Conservation (phyloP, 768 basidiomycete species). For the Suillus tomentosus region DNA sequence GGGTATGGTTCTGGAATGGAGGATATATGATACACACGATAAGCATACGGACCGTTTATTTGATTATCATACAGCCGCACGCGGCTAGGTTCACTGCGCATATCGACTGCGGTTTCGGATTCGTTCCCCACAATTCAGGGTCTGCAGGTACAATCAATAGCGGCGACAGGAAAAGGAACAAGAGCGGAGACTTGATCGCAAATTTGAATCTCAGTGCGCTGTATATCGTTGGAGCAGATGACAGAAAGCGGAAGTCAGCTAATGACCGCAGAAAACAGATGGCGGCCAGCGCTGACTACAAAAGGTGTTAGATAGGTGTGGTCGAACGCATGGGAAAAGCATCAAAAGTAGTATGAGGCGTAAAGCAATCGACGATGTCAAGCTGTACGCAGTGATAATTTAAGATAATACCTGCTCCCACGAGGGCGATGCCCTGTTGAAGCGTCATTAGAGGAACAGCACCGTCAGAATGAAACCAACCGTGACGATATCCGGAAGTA, state of each 20-base stretch:
- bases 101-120: slow-evolving; percentile 53
- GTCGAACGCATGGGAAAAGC: slow-evolving; percentile 14
- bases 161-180: not conserved
- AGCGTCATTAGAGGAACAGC: slow-evolving; percentile 6
- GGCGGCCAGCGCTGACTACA: slow-evolving; percentile 58
- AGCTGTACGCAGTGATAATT: slow-evolving; percentile 64
- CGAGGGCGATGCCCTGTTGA: slow-evolving; percentile 53
- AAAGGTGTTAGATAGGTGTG: not conserved
- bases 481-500: slow-evolving; percentile 51
- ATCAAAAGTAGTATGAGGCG: slow-evolving; percentile 70
- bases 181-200: slow-evolving; percentile 4
- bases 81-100: slow-evolving; percentile 22
- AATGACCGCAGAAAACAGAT: slow-evolving; percentile 62
- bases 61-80: not conserved
- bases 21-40: not conserved
- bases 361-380: slow-evolving; percentile 69
- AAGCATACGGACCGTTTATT: not conserved
- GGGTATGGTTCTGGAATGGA: not conserved
- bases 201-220: slow-evolving; percentile 34
- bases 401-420: slow-evolving; percentile 61
- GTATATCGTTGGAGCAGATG: slow-evolving; percentile 78
- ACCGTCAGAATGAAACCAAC: slow-evolving; percentile 38
- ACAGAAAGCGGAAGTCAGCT: slow-evolving; percentile 73
- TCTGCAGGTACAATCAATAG: slow-evolving; percentile 29
- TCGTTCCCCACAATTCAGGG: slow-evolving; percentile 45